Base-by-base conservation (phyloP, 2,329 filamentous ascomycete species). In the Catunica adiposa region DNA sequence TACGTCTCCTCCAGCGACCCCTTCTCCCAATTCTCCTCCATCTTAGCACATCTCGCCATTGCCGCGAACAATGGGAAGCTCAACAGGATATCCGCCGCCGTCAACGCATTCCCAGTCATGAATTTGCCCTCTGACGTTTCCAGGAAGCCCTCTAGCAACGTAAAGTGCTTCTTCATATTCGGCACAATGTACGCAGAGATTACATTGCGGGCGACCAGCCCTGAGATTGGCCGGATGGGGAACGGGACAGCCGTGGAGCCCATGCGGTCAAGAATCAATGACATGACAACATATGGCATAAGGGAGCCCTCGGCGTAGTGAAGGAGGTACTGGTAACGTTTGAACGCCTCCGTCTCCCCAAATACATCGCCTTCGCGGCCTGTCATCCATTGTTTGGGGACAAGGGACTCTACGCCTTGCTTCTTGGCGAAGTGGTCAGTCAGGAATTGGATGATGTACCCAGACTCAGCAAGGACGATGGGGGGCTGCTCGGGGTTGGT, bases 291-390 rank as follows among this genome's bases (percentile, higher is more conserved):
- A 51, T 80, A 71, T 0, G 80, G 77, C 83, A 94, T 92, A 59
- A 96, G 69, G 59, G 79, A 86, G 9, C 89, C 90, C 69, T 96
- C 90, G 3, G 79, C 75, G 67, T 89, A 96, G 66, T 95, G 84
- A 74, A 95, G 78, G 61, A 79, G 80, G 65, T 87, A 86, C 64
- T 75, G 72, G 65, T 74, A 80, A 52, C 78, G 71, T 66, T 79
- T 65, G 71, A 74, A 81, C 58, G 70, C 72, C 63, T 81, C 75
- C 29, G 77, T 80, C 70, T 83, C 78, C 23, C 79, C 78, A 15
- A 76, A 75, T 9, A 79, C 60, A 62, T 74, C 71, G 54, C 73
- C 72, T 64, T 82, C 77, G 63, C 73, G 70, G n/a, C 78, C 79
- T 1, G 75, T 73, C 63, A 71, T 74, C 72, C 76, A 82, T 59